A percentile compares a stretch with the other conserved stretches of the same genome.
These are phyloP conservation scores for Planoprotostelium fungivorum DNA, from an alignment of 78 protist genomes.

Conservation along the genomic window DNA sequence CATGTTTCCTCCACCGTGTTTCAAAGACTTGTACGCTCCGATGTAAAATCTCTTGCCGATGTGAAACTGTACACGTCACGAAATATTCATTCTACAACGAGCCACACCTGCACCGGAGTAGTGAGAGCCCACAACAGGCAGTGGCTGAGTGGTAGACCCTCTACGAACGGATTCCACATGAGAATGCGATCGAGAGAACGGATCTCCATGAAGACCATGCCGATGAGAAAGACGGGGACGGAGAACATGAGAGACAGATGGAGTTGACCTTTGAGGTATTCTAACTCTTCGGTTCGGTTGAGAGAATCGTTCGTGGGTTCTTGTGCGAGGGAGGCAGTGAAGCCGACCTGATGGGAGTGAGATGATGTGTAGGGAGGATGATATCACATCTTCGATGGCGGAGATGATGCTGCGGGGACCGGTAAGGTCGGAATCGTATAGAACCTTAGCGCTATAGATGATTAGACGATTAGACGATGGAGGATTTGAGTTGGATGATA, in stretches of 20 bases:
- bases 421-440: conserved; percentile 35
- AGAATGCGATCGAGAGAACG: conserved; percentile 1
- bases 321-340: conserved; percentile 40
- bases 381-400: conserved; percentile 29
- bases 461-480: not conserved
- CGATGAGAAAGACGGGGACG: not conserved
- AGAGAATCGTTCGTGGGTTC: conserved; percentile 19
- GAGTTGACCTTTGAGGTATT: conserved; percentile 3
- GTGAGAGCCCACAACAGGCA: conserved; percentile 12
- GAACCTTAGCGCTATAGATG: conserved; percentile 18
- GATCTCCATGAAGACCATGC: not conserved
- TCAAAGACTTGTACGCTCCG: conserved; percentile 51
- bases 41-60: conserved; percentile 74
- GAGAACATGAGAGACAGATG: not conserved
- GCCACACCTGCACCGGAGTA: conserved; percentile 52
- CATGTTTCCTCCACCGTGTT: conserved; percentile 82
- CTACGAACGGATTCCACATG: not conserved
- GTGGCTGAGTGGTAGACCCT: not conserved
- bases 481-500: not conserved
- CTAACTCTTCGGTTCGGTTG: conserved; percentile 36
- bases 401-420: conserved; percentile 39
- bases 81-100: conserved; percentile 14
- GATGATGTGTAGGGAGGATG: not conserved
- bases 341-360: conserved; percentile 19
- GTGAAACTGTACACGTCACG: conserved; percentile 29